Base-by-base conservation (phyloP, 805 yeast species). In the Saccharomycopsis sp. region DNA sequence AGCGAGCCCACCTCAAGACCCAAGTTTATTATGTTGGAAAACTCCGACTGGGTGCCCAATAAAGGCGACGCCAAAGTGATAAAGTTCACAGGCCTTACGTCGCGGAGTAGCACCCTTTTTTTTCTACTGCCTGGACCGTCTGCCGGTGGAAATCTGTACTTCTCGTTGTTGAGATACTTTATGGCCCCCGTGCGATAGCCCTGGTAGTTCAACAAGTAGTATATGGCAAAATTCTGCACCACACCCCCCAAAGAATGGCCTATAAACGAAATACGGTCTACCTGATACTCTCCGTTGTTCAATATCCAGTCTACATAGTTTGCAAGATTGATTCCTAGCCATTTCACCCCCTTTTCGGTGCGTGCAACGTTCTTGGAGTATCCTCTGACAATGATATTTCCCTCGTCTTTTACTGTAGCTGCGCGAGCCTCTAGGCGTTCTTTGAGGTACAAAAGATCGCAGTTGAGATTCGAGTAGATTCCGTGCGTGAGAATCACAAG, bases 221-320 rank as follows among this genome's bases (percentile, higher is more conserved):
- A 94, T 47, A 94, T 75, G 1, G 98, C 96, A 77, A 88, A 92
- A 0, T 96, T 83, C 72, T 92, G 97, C 8, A 87, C 87, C 16
- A 89, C 80, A 0, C 99, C 99, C 16, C 99, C 99, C 24, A 94
- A 73, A 0, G 98, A 92, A 70, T 94, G 99, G 1, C 94, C 96
- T 20, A 94, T 75, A 65, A 94, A 91, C 1, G 98, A 92, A 2
- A 92, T 82, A 64, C 82, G 82, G 12, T 71, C 70, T 5, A 89
- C 82, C 3, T 73, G 65, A 3, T 71, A 68, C 0, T 72, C 73
- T 46, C 69, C 66, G 15, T 73, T 69, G 2, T 76, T 74, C 12
- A 79, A 71, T 52, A 86, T 72, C 34, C 82, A 84, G 46, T 79
- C 74, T 23, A 92, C 73, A 69, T 78, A 89, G 60, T 85, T 84